A percentile compares a stretch with the other conserved stretches of the same genome.
Conservation (phyloP, 257 asterid genomes). For the Solanum gandarillasii region DNA sequence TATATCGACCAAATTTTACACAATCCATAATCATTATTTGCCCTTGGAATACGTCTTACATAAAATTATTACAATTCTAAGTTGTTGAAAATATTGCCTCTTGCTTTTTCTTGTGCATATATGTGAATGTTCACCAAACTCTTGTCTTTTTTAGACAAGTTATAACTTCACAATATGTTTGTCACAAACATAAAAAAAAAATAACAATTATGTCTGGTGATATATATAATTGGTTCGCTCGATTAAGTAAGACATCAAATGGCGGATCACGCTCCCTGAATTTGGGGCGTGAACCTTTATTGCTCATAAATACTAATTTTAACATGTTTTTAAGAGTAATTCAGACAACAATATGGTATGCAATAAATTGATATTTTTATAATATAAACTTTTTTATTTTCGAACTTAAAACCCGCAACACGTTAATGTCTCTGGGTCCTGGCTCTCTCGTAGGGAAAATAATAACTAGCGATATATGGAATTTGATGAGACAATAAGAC, state of each 20-base stretch:
- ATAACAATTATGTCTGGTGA: background rate
- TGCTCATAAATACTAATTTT: too few species aligned
- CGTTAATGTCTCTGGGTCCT: background rate
- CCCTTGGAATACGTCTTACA: background rate
- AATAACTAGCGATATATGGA: background rate
- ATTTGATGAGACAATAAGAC: background rate
- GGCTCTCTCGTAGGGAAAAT: background rate
- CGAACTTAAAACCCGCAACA: accelerated
- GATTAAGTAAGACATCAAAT: too few species aligned
- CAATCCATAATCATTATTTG: background rate
- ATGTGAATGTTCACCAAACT: background rate
- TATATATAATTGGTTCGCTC: too few species aligned
- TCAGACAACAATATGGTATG: too few species aligned
- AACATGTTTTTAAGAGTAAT: too few species aligned
- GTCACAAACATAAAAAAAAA: too few species aligned
- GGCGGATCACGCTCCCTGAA: too few species aligned
- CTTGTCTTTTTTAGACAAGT: background rate
- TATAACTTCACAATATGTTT: background rate
- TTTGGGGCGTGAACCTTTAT: background rate
- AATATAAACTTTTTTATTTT: too few species aligned
- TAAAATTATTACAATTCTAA: background rate
- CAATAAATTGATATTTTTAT: too few species aligned
- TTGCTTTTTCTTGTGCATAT: background rate
- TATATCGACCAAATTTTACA: background rate
- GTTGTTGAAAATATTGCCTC: background rate